A percentile compares a stretch with the other conserved stretches of the same genome.
These are phyloP conservation scores for Onygenales sp. DNA, from an alignment of 2,329 filamentous ascomycete species.

Conservation along the genomic window DNA sequence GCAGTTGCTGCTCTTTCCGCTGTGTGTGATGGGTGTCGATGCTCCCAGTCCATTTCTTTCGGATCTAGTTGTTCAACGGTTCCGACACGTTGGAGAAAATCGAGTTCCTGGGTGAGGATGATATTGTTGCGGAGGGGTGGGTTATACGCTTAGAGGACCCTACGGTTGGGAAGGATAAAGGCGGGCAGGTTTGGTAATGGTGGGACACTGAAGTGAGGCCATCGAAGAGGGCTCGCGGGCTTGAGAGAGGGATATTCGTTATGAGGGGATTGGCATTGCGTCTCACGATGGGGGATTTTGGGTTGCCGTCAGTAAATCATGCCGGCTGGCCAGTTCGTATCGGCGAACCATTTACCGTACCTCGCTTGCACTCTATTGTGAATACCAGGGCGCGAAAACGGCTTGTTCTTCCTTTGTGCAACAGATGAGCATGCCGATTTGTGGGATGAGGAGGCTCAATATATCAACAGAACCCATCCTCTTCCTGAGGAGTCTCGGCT, in stretches of 20 bases:
- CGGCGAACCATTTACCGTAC: no score
- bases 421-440: no score
- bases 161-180: not conserved
- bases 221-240: not conserved
- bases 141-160: not conserved
- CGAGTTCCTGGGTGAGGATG: not conserved
- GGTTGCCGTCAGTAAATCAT: not conserved
- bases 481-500: not conserved
- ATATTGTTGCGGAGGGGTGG: not conserved
- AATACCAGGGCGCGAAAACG: no score
- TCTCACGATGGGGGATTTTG: not conserved
- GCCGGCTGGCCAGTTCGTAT: no score
- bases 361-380: no score
- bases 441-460: not conserved
- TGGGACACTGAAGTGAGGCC: not conserved
- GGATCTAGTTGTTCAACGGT: not conserved
- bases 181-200: no score
- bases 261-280: no score
- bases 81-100: not conserved
- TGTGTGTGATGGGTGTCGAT: not conserved
- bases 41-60: slow-evolving; percentile 1
- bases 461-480: not conserved
- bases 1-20: not conserved
- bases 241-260: not conserved
- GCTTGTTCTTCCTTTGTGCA: no score